phyloP scores from a whole-genome alignment of 2,329 filamentous ascomycete species.

The Diplocarpon mali region DNA sequence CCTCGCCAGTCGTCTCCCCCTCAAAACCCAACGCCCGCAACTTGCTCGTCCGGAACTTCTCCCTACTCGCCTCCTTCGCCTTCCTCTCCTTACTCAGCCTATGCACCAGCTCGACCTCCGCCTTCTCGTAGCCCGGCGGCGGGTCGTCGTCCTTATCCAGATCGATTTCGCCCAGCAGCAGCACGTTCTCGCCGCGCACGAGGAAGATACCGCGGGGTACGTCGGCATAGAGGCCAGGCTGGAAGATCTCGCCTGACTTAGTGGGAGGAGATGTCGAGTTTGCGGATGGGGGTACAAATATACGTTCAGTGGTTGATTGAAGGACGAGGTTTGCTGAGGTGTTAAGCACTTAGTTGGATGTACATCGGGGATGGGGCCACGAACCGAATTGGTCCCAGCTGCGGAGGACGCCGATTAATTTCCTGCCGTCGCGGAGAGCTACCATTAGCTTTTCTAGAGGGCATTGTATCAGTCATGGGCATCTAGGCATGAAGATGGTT shows the following conservation, averaged over 20 bases:
- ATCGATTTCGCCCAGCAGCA: conserved; percentile 90
- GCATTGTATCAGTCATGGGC: not conserved
- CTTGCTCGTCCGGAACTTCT: conserved; percentile 63
- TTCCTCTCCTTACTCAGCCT: conserved; percentile 64
- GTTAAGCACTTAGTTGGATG: not conserved
- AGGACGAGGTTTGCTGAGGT: conserved; percentile 79
- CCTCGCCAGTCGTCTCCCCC: conserved; percentile 69
- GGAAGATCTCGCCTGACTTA: conserved; percentile 23
- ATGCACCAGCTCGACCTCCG: conserved; percentile 58
- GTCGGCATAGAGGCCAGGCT: conserved; percentile 63
- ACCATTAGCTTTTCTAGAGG: conserved; percentile 82
- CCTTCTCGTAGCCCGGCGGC: conserved; percentile 54
- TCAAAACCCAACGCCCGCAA: conserved; percentile 75
- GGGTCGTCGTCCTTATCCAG: conserved; percentile 90
- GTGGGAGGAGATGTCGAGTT: conserved; percentile 29
- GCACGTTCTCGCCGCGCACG: conserved; percentile 92
- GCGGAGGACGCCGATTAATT: conserved; percentile 81
- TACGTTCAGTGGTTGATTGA: conserved; percentile 81
- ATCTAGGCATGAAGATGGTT: not conserved
- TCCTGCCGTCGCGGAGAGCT: conserved; percentile 82
- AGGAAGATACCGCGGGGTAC: conserved; percentile 79
- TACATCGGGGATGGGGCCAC: no score
- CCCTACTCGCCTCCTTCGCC: conserved; percentile 53
- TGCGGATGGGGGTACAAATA: conserved; percentile 44
- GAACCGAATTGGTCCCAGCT: conserved; percentile 97